Evolutionary conservation across 2,329 filamentous ascomycete species (phyloP), one percentile per base, ranked within the genome.

Genomic region (Aspergillus tubingensis): DNA sequence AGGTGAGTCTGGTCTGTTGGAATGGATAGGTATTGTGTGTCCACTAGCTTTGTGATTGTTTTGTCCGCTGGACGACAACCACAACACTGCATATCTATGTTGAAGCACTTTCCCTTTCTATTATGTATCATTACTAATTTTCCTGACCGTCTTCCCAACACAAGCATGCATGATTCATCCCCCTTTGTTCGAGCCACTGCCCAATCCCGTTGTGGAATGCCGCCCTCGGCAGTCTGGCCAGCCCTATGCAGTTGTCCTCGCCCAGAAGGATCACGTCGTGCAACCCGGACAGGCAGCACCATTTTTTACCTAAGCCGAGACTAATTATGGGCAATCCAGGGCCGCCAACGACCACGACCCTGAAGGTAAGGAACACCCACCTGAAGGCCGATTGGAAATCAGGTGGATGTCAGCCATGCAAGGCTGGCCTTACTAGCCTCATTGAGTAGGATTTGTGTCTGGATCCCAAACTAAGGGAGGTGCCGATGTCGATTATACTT

Each of bases 281-380:
- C 52, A 43, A 36, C 41, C 15, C 25, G 19, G 52, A 43, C 38
- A 54, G 53, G 53, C 53, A 55, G 53, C 53, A 47, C 39, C 8
- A 55, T 55, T 54, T 54, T 36, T 43, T 54, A 41, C 38, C 51
- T 53, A 30, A 49, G 23, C 44, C 5, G 5, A 36, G 32, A 30
- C 44, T n/a, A 30, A 32, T 50, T 50, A 50, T 50, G 47, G 47
- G 47, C 47, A 50, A 49, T 15, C 19, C 23, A 49, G 15, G 23
- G 23, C 44, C 44, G 15, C 44, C 23, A 49, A 49, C 44, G 8
- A 15, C 19, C 23, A 49, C 47, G 23, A 50, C 47, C 25, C 47
- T 50, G 47, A 49, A 15, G 44, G 44, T 10, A 43, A 43, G 32
- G n/a, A 8, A 19, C 39, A 43, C 39, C 39, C 39, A 43, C 32